phyloP scores from a whole-genome alignment of 2,329 filamentous ascomycete genomes.

The Domatiomyces globalis region DNA sequence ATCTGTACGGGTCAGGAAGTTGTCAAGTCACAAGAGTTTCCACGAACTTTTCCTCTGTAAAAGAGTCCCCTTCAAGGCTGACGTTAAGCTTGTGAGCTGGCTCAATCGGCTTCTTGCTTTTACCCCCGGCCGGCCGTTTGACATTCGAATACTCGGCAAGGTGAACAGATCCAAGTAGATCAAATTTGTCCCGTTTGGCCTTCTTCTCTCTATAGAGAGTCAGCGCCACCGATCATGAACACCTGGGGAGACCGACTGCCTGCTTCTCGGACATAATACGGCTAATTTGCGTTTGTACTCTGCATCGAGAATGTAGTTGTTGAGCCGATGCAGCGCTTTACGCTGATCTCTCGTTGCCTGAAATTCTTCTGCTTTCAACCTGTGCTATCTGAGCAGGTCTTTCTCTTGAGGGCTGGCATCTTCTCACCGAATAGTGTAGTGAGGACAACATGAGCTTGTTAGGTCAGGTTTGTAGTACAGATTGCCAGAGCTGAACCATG shows the following conservation, averaged over 20 bases:
- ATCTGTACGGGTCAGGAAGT: constrained; percentile 20
- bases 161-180: constrained; percentile 29
- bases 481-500: constrained; percentile 29
- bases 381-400: constrained; percentile 13
- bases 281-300: constrained; percentile 34
- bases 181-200: constrained; percentile 28
- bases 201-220: constrained; percentile 4
- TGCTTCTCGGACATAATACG: constrained; percentile 30
- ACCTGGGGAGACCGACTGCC: constrained; percentile 25
- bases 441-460: constrained; percentile 71
- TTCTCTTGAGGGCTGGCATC: background rate
- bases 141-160: constrained; percentile 32
- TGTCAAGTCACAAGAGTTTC: background rate
- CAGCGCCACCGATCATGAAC: background rate
- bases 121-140: constrained; percentile 30
- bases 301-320: constrained; percentile 32
- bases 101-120: constrained; percentile 30
- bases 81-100: constrained; percentile 37
- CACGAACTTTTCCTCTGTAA: constrained; percentile 33
- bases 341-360: constrained; percentile 33
- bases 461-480: constrained; percentile 43
- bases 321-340: constrained; percentile 35
- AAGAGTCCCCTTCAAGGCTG: constrained; percentile 32
- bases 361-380: constrained; percentile 31
- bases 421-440: constrained; percentile 45